A percentile compares a stretch with the other conserved stretches of the same genome.
Evolutionary conservation across 2,329 filamentous ascomycete species (phyloP).

Genomic region (Colletotrichum sp.): DNA sequence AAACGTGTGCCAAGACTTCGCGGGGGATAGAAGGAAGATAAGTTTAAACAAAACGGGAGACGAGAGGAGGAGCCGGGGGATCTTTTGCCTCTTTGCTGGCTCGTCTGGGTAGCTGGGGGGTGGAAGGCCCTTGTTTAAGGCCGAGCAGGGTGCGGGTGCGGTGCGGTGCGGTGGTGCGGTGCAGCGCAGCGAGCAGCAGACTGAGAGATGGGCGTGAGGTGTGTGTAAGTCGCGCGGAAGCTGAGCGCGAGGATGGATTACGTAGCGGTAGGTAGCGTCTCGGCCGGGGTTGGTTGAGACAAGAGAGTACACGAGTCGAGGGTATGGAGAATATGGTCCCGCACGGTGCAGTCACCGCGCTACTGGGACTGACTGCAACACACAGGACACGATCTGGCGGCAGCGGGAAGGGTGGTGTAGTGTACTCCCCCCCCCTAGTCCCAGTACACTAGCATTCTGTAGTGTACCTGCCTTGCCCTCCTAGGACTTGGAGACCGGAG

Average conservation of each 20-base stretch:
- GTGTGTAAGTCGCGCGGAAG: conserved; percentile 20
- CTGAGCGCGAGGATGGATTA: conserved; percentile 22
- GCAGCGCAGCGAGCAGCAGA: background rate
- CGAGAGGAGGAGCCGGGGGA: conserved; percentile 16
- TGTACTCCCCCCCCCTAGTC: background rate
- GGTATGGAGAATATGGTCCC: conserved; percentile 9
- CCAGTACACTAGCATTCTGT: background rate
- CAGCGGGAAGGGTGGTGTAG: conserved; percentile 9
- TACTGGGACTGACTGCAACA: conserved; percentile 7
- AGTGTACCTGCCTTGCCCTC: background rate
- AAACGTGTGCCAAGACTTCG: conserved; percentile 21
- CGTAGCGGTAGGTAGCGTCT: conserved; percentile 23
- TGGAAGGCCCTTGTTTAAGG: conserved; percentile 17
- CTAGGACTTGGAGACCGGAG: background rate
- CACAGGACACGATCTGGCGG: conserved; percentile 10
- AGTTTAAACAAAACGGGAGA: conserved; percentile 21
- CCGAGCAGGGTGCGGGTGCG: conserved; percentile 18
- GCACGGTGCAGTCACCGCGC: conserved; percentile 17
- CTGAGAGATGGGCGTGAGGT: background rate
- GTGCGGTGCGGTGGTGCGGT: conserved; percentile 3
- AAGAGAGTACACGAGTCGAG: conserved; percentile 21
- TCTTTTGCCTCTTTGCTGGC: conserved; percentile 20
- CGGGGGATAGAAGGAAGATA: conserved; percentile 21
- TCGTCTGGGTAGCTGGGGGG: conserved; percentile 16
- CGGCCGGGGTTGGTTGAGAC: conserved; percentile 22